Evolutionary conservation across 2,329 filamentous ascomycete genomes (phyloP).

Genomic region (Ophiocordyceps camponoti-rufipedis): DNA sequence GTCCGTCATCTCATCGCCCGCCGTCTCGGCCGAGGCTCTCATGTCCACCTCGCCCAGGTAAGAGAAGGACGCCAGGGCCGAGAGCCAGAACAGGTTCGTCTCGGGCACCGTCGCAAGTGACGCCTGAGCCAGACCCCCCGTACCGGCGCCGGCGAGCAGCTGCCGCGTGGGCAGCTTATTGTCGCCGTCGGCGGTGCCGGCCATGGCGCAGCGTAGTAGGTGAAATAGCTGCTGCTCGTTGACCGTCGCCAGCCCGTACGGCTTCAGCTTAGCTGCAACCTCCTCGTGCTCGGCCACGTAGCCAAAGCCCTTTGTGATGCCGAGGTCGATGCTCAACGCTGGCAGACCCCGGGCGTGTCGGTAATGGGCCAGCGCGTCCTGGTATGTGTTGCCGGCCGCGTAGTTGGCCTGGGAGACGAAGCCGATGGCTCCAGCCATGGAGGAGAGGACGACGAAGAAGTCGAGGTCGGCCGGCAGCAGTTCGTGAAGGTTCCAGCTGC

Average conservation of each 20-base stretch:
- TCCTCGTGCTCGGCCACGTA: neutral
- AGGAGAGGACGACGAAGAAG: constrained; percentile 3
- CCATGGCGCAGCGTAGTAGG: neutral
- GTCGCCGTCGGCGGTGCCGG: neutral
- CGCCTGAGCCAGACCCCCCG: neutral
- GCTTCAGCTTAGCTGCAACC: neutral
- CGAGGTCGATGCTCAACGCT: constrained; percentile 1
- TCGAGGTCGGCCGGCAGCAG: constrained; percentile 1
- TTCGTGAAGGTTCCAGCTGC: constrained; percentile 2
- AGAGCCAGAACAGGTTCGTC: neutral
- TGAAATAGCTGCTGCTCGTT: neutral
- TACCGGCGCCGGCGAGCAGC: neutral
- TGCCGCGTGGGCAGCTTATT: neutral
- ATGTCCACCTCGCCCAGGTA: neutral
- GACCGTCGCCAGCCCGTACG: neutral
- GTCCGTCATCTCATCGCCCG: neutral
- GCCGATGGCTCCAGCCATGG: constrained; percentile 1
- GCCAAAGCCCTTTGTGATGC: neutral
- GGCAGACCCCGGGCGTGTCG: neutral
- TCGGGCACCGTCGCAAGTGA: neutral
- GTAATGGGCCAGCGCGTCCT: constrained; percentile 2
- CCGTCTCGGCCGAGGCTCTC: neutral
- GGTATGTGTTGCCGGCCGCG: constrained; percentile 2
- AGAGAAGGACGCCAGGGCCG: neutral
- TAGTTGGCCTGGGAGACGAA: constrained; percentile 1